Evolutionary conservation across 345 rosid species (phyloP).

Genomic region (Citrus sinensis): DVS_A1.0 CM039161.1:374001-374500

Average conservation of each 20-base stretch:
- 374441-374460: not conserved
- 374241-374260: conserved; percentile 45
- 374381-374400: conserved; percentile 25
- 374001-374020: not conserved
- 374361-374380: conserved; percentile 26
- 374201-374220: conserved; percentile 66
- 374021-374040: not conserved
- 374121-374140: conserved; percentile 56
- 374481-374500: not conserved
- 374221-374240: conserved; percentile 39
- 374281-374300: conserved; percentile 17
- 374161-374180: conserved; percentile 79
- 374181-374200: conserved; percentile 89
- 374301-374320: conserved; percentile 28
- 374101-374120: not conserved
- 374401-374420: conserved; percentile 9
- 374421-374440: conserved; percentile 1
- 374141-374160: conserved; percentile 62
- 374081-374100: not conserved
- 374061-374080: not conserved
- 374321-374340: conserved; percentile 16
- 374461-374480: not conserved
- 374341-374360: conserved; percentile 33
- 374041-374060: too few relatives aligned
- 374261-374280: conserved; percentile 27